Evolutionary conservation across 257 asterid genomes (phyloP).

Genomic region (Datura wrightii): DNA sequence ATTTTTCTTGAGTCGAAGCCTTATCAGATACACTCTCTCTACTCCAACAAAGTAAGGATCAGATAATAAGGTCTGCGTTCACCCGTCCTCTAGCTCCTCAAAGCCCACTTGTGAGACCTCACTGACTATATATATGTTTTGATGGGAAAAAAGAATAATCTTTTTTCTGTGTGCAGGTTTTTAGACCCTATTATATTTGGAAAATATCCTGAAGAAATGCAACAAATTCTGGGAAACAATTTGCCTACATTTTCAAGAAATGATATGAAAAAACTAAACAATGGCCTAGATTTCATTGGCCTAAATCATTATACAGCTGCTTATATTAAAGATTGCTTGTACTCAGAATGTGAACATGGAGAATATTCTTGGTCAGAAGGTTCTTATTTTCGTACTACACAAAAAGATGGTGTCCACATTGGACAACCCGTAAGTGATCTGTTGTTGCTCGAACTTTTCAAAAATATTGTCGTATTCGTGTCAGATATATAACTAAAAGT

Average conservation of each 20-base stretch:
- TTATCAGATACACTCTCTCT: too few species aligned
- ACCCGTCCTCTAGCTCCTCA: too few species aligned
- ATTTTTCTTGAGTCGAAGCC: too few species aligned
- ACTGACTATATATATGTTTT: too few species aligned
- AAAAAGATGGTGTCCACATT: slow-evolving; percentile 50
- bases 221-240: slow-evolving; percentile 35
- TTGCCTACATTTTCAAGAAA: slow-evolving; percentile 39
- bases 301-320: slow-evolving; percentile 41
- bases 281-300: slow-evolving; percentile 43
- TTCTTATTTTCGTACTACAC: slow-evolving; percentile 41
- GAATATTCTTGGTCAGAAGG: slow-evolving; percentile 49
- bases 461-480: too few species aligned
- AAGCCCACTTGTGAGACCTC: too few species aligned
- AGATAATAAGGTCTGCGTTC: too few species aligned
- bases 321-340: slow-evolving; percentile 44
- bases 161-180: slow-evolving; percentile 30
- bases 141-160: too few species aligned
- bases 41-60: too few species aligned
- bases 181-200: slow-evolving; percentile 44
- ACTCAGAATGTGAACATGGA: slow-evolving; percentile 38
- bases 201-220: slow-evolving; percentile 49
- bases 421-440: slow-evolving; percentile 48
- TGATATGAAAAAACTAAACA: slow-evolving; percentile 37
- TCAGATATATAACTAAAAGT: too few species aligned
- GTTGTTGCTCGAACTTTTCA: too few species aligned